phyloP scores from a whole-genome alignment of 2,329 filamentous ascomycete genomes.

The Apiospora malaysiana region DNA sequence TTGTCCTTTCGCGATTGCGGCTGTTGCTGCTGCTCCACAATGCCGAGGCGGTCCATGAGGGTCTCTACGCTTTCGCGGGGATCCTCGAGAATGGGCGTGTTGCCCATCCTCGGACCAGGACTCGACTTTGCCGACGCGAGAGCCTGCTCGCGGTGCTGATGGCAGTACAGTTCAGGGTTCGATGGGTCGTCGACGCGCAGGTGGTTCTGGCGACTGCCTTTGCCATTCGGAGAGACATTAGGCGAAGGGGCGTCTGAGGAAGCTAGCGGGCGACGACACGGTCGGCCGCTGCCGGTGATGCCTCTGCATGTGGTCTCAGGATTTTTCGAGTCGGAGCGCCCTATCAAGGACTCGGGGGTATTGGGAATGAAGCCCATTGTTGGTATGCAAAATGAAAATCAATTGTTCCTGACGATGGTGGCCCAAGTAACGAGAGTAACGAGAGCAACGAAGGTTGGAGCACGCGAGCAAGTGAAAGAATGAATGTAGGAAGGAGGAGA shows the following conservation, averaged over 20 bases:
- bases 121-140: slow-evolving; percentile 50
- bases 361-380: slow-evolving; percentile 67
- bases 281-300: slow-evolving; percentile 80
- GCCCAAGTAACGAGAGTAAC: not conserved
- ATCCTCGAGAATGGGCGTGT: slow-evolving; percentile 63
- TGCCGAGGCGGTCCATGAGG: slow-evolving; percentile 77
- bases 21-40: slow-evolving; percentile 67
- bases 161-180: slow-evolving; percentile 78
- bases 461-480: not conserved
- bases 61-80: slow-evolving; percentile 82
- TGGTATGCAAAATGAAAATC: not conserved
- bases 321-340: slow-evolving; percentile 83
- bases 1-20: slow-evolving; percentile 30
- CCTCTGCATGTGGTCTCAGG: slow-evolving; percentile 86
- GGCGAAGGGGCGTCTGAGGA: slow-evolving; percentile 43
- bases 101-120: slow-evolving; percentile 48
- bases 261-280: slow-evolving; percentile 77
- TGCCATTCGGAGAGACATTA: slow-evolving; percentile 34
- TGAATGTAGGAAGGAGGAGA: not conserved
- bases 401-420: not conserved
- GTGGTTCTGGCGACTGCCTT: slow-evolving; percentile 32
- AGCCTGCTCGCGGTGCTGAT: slow-evolving; percentile 94
- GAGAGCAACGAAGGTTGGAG: not conserved
- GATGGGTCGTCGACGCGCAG: slow-evolving; percentile 55
- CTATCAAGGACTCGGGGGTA: slow-evolving; percentile 82